Evolutionary conservation across 2,329 filamentous ascomycete species (phyloP).

Genomic region (Trichophyton simii): DNA sequence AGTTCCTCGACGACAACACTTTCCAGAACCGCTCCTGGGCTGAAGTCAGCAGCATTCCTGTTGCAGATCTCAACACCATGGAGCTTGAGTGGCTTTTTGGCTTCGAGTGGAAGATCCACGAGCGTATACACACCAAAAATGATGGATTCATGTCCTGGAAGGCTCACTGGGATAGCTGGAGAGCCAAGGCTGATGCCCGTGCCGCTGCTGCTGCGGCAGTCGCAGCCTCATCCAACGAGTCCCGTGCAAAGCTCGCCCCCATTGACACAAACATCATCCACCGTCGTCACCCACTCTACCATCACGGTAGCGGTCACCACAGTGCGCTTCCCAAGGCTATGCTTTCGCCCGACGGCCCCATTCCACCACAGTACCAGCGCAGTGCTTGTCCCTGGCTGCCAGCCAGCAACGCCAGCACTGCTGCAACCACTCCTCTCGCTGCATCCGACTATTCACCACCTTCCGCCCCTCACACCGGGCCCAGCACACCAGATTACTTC

Average conservation of each 20-base stretch:
- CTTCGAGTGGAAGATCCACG: constrained; percentile 75
- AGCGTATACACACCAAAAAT: constrained; percentile 66
- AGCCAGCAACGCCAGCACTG: constrained; percentile 37
- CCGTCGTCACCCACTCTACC: constrained; percentile 29
- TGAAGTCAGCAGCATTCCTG: constrained; percentile 80
- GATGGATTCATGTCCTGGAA: constrained; percentile 54
- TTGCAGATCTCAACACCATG: constrained; percentile 69
- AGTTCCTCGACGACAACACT: constrained; percentile 92
- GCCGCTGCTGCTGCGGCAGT: constrained; percentile 11
- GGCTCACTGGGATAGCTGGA: constrained; percentile 54
- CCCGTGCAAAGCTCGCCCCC: constrained; percentile 42
- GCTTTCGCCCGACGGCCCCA: constrained; percentile 36
- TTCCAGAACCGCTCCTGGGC: constrained; percentile 97
- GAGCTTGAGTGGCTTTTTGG: constrained; percentile 79
- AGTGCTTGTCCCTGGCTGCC: constrained; percentile 35
- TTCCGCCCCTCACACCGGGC: constrained; percentile 37
- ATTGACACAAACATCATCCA: constrained; percentile 53
- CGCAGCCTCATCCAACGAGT: constrained; percentile 24
- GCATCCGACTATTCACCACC: constrained; percentile 41
- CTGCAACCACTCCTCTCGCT: constrained; percentile 26
- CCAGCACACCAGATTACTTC: constrained; percentile 38
- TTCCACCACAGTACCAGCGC: constrained; percentile 40
- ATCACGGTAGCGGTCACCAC: not conserved
- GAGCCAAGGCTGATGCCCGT: constrained; percentile 38
- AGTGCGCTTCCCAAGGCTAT: constrained; percentile 35